Base-by-base conservation (phyloP, 2,329 filamentous ascomycete species). In the Xylariaceae sp. region DNA sequence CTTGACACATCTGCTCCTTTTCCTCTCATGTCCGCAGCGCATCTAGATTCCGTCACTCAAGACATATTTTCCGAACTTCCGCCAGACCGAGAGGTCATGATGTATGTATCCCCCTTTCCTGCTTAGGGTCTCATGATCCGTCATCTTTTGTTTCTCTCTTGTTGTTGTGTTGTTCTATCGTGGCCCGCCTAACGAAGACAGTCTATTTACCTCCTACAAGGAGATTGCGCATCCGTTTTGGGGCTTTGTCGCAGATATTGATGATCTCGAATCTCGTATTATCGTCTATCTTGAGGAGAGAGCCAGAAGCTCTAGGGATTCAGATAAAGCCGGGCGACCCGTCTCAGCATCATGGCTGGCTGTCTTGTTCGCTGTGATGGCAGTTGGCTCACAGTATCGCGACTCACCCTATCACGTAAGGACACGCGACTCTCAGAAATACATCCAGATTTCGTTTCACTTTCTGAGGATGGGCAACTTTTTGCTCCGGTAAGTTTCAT, bases 221-320 rank as follows among this genome's bases (percentile, higher is more conserved):
- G 83, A 87, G 67, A 84, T 86, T 23, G 82, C 85, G 1, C 85
- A 88, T 53, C 83, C 83, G 1, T 88, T 88, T 65, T 88, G 85
- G 85, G 84, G 84, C 1, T 85, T 88, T 53, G 82, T 88, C 15
- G 80, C 86, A 59, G 84, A 87, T 64, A 83, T 88, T 56, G 83
- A 86, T 58, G 84, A 86, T 56, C 79, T 88, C 34, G 85, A 88
- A 66, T 81, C 82, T 3, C 83, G 81, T 61, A 75, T 88, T 51
- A 86, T 87, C 78, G 77, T 84, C 18, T 87, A 88, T 63, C 75
- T 88, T 1, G 85, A 87, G 65, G 84, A 87, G 59, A 78, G 85
- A 51, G 83, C 82, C 4, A 81, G 82, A 60, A 83, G 80, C 64
- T 79, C 80, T 2, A 78, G 76, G 10, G 78, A 74, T 17, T 68